phyloP scores from a whole-genome alignment of 192 early-diverging fungal species.

The Coemansia sp. region DNA sequence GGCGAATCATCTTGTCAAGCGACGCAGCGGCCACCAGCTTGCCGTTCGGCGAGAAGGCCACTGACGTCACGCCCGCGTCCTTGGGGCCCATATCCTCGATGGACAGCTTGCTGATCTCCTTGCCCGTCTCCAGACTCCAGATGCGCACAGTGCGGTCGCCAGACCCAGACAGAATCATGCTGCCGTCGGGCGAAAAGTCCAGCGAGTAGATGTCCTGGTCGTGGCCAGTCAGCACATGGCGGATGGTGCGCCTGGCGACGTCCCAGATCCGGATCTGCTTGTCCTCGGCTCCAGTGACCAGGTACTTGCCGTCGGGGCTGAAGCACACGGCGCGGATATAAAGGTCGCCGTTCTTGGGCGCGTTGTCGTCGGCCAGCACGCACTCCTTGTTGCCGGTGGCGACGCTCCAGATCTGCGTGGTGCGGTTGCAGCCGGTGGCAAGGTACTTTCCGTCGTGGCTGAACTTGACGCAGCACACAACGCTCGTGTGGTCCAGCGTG shows the following conservation, averaged over 20 bases:
- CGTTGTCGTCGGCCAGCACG: conserved; percentile 76
- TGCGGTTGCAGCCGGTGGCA: conserved; percentile 93
- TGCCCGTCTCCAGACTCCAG: conserved; percentile 84
- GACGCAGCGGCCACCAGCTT: conserved; percentile 86
- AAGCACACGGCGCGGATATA: conserved; percentile 98
- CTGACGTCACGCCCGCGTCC: conserved; percentile 94
- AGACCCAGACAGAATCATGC: conserved; percentile 85
- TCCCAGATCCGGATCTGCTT: conserved; percentile 89
- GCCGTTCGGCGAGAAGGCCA: conserved; percentile 90
- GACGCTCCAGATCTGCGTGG: conserved; percentile 89
- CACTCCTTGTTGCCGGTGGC: conserved; percentile 74
- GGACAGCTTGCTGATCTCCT: conserved; percentile 69
- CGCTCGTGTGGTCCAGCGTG: conserved; percentile 72
- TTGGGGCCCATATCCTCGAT: conserved; percentile 81
- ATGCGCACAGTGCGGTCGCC: conserved; percentile 84
- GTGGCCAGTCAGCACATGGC: conserved; percentile 79
- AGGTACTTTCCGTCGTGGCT: conserved; percentile 89
- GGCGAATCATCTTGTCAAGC: conserved; percentile 88
- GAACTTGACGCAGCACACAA: conserved; percentile 98
- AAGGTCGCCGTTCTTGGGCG: conserved; percentile 79
- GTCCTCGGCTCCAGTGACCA: conserved; percentile 97
- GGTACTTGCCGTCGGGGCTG: conserved; percentile 84
- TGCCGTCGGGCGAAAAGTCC: conserved; percentile 91
- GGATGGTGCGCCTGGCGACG: conserved; percentile 63
- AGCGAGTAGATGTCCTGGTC: conserved; percentile 97